These are phyloP conservation scores for Monosporascus sp. DNA, from an alignment of 2,329 filamentous ascomycete species.

Conservation along the genomic window DNA sequence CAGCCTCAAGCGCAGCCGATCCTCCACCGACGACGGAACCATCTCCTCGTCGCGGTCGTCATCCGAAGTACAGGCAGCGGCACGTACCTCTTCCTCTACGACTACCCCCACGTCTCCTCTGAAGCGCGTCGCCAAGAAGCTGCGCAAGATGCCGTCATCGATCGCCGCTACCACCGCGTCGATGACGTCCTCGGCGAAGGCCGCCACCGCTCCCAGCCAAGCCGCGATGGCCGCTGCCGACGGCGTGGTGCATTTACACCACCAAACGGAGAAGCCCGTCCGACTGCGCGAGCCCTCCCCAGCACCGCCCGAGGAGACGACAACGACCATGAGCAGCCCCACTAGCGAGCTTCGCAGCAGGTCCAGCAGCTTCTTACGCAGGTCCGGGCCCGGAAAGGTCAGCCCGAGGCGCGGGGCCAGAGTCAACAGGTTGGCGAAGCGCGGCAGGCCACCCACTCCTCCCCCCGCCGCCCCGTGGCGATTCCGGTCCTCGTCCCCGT, in stretches of 20 bases:
- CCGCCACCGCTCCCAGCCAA: not conserved
- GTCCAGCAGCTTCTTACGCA: slow-evolving; percentile 5
- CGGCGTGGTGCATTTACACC: slow-evolving; percentile 10
- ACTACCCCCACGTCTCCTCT: slow-evolving; percentile 18
- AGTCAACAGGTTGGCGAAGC: slow-evolving; percentile 12
- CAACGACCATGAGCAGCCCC: not conserved
- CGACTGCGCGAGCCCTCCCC: slow-evolving; percentile 15
- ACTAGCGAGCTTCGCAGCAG: slow-evolving; percentile 1
- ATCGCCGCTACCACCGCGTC: slow-evolving; percentile 25
- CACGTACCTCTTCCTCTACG: slow-evolving; percentile 3
- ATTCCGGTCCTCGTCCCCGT: not conserved
- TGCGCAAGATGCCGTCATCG: slow-evolving; percentile 42
- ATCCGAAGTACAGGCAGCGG: slow-evolving; percentile 4
- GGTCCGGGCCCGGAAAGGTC: too few relatives aligned
- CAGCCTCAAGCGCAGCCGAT: slow-evolving; percentile 46
- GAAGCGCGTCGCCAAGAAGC: slow-evolving; percentile 43
- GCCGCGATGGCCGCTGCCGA: slow-evolving; percentile 4
- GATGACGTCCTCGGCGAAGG: slow-evolving; percentile 12
- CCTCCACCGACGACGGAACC: slow-evolving; percentile 29
- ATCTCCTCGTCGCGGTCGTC: slow-evolving; percentile 17
- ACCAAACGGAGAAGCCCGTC: slow-evolving; percentile 7
- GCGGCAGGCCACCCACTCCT: slow-evolving; percentile 6
- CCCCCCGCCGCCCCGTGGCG: slow-evolving; percentile 1
- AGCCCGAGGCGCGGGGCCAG: not conserved
- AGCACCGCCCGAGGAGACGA: not conserved